Base-by-base conservation (phyloP, 2,329 filamentous ascomycete genomes). In the Drechmeria coniospora region DNA sequence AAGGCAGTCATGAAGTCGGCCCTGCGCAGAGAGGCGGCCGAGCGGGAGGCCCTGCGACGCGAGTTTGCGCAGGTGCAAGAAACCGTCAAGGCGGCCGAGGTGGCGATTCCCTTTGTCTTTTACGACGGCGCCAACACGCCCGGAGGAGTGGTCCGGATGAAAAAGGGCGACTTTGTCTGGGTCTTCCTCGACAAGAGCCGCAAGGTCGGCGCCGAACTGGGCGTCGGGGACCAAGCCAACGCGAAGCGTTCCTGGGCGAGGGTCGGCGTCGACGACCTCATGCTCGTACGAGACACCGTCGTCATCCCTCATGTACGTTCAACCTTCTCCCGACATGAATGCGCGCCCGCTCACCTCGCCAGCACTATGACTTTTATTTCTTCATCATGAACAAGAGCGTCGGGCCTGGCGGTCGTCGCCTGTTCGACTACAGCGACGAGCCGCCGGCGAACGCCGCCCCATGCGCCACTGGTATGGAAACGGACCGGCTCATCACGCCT, bases 281-380 rank as follows among this genome's bases (percentile, higher is more conserved):
- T 98, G 74, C 64, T 94, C 32, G 86, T 98, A 6, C 68, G 83
- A 44, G 84, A 83, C 10, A 81, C 84, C 31, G 67, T 95, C 25
- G 94, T 98, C 30, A 74, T 98, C 41, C 87, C 90, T 32, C 90
- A 93, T 63, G 86, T 92, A 59, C 63, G 79, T 13, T 23, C 10
- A 12, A 19, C 11, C 16, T 15, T 15, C 18, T 27, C 22, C 24
- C 4, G 20, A 15, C 12, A 5, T 29, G 17, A 22, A 13, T 18
- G 20, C 12, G 23, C 21, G 28, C 10, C 15, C 6, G 10, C 6
- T 6, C 26, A 23, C 21, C 17, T 30, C 12, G 26, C 4, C 47
- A 95, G 83, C 90, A 98, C 53, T 94, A 92, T 48, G 87, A 95
- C 39, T 84, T 98, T 49, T 90, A 95, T 51, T 90, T 87, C 56